phyloP scores from a whole-genome alignment of 176 grass and related monocot genomes.

The Rhynchospora tenuis region DNA sequence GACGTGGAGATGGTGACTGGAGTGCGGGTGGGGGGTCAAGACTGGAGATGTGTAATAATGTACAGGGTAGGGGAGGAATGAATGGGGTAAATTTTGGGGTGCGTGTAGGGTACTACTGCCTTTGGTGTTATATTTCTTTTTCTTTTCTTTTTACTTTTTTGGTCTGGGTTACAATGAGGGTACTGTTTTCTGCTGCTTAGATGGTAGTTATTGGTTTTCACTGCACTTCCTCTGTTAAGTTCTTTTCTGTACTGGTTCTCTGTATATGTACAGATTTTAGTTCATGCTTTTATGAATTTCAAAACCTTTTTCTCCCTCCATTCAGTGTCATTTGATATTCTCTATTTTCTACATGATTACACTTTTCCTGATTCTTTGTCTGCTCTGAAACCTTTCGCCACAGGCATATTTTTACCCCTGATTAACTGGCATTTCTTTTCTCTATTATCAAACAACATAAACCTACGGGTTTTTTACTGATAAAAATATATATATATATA shows the following conservation, averaged over 20 bases:
- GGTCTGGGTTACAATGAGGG: background rate
- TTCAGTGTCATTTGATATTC: background rate
- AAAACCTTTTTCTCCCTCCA: background rate
- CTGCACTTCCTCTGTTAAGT: slow-evolving; percentile 22
- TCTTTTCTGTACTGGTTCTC: slow-evolving; percentile 20
- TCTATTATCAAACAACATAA: no score
- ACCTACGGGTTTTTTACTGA: no score
- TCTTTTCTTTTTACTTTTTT: background rate
- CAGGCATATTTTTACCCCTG: background rate
- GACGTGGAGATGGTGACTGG: slow-evolving; percentile 5
- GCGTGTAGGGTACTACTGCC: slow-evolving; percentile 4
- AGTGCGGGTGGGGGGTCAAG: slow-evolving; percentile 20
- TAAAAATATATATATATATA: no score
- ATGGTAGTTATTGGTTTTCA: slow-evolving; percentile 25
- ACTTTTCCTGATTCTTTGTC: background rate
- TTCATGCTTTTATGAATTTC: slow-evolving; percentile 27
- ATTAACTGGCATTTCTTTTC: background rate
- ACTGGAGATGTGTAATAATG: slow-evolving; percentile 20
- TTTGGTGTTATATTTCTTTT: slow-evolving; percentile 12
- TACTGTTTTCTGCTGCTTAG: slow-evolving; percentile 17
- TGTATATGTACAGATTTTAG: slow-evolving; percentile 28
- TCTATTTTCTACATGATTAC: background rate
- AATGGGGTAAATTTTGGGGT: slow-evolving; percentile 49
- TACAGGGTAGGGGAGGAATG: slow-evolving; percentile 39
- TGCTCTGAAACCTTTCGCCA: background rate